A percentile compares a stretch with the other conserved stretches of the same genome.
phyloP scores from a whole-genome alignment of 1,139 yeast species.

The Oligophagozyma castellii region DNA sequence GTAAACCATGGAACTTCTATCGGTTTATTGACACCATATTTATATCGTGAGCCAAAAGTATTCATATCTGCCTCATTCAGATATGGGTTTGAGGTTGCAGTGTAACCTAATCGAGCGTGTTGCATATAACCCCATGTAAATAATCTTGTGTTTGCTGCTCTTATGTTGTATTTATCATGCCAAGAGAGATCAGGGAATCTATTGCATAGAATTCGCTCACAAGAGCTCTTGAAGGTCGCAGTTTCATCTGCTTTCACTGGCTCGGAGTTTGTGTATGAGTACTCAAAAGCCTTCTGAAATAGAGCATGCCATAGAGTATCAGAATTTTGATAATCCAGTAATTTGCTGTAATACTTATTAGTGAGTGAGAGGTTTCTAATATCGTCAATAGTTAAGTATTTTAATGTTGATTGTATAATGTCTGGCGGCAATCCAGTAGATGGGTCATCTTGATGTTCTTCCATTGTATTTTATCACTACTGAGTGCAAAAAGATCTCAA shows the following conservation, averaged over 20 bases:
- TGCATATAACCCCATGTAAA: slow-evolving; percentile 52
- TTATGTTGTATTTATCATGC: slow-evolving; percentile 35
- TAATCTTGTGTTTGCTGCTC: slow-evolving; percentile 32
- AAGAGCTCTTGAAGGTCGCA: slow-evolving; percentile 15
- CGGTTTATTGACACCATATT: slow-evolving; percentile 32
- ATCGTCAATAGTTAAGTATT: slow-evolving; percentile 31
- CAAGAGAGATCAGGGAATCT: slow-evolving; percentile 29
- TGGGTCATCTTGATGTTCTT: too few relatives aligned
- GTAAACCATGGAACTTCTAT: slow-evolving; percentile 28
- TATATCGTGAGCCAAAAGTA: slow-evolving; percentile 21
- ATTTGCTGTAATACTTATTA: slow-evolving; percentile 23
- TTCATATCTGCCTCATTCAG: slow-evolving; percentile 20
- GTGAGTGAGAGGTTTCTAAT: slow-evolving; percentile 35
- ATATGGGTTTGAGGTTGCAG: slow-evolving; percentile 22
- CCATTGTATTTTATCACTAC: too few relatives aligned
- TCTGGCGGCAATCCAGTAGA: slow-evolving; percentile 17
- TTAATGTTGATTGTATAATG: slow-evolving; percentile 19
- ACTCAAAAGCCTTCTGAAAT: slow-evolving; percentile 38
- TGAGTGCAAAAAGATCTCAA: too few relatives aligned
- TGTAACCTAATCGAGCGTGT: slow-evolving; percentile 46
- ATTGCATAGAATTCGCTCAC: slow-evolving; percentile 20
- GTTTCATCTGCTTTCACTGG: slow-evolving; percentile 25
- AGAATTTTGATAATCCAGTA: slow-evolving; percentile 26
- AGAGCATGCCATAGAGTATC: slow-evolving; percentile 33
- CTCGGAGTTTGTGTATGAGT: slow-evolving; percentile 25